Evolutionary conservation across 2,329 filamentous ascomycete genomes (phyloP), one percentile per base, ranked within the genome.

Genomic region (Graphium sp.): DNA sequence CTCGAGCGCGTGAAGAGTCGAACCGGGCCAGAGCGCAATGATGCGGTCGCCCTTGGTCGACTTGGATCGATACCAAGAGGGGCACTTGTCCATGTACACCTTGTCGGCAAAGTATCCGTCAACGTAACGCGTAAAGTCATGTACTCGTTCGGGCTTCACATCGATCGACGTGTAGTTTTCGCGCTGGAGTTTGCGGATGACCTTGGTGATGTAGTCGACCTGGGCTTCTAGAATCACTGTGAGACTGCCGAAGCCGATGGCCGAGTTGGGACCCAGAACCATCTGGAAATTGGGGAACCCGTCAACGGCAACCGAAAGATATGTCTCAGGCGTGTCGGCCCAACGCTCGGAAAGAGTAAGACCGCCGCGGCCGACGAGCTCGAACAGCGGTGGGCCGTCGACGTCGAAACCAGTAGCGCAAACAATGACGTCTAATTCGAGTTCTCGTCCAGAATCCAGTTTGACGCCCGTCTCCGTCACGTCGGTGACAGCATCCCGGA

Each of bases 31-130:
- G 18, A 60, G 40, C 2, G 52, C 56, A 13, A 49, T 47, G 28
- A 60, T 46, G 30, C 47, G 44, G 29, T 52, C 39, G 5, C 52
- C 54, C 7, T 38, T 41, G 15, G 51, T 55, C 13, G 49, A 49
- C 7, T 53, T 49, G 18, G 53, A 50, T 40, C 62, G 60, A 41
- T 69, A 70, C 64, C 63, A 69, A 30, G 56, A 62, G 34, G 54
- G 55, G 42, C 64, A 69, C 7, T 46, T 41, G 22, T 57, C 58
- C 5, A 49, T 44, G 40, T 61, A 65, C 3, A 65, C 59, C 0
- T 57, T 62, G 5, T 48, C 41, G 36, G 53, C 49, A 40, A 66
- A 60, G 37, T 65, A 60, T 28, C 53, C 50, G 22, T 55, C 49
- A 19, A 55, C 51, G 39, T 60, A 65, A 16, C 46, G 49, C 23